Evolutionary conservation across 2,329 filamentous ascomycete species (phyloP).

Genomic region (Pezicula rhizophila): DNA sequence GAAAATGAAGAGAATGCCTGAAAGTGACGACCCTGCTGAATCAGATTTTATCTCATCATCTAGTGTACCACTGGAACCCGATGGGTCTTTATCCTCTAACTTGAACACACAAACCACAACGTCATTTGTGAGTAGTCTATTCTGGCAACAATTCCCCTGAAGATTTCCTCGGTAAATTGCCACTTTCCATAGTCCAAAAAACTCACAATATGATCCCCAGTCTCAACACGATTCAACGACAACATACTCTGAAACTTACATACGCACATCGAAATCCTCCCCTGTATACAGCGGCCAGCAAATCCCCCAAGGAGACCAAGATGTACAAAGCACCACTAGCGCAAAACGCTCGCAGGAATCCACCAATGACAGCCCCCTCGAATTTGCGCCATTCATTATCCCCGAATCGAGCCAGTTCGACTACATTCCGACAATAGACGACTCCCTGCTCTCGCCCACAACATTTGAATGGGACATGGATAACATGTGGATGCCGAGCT

Average conservation of each 20-base stretch:
- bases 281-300: conserved; percentile 5
- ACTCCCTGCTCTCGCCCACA: conserved; percentile 3
- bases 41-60: conserved; percentile 3
- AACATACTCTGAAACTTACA: conserved; percentile 3
- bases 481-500: conserved; percentile 7
- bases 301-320: conserved; percentile 4
- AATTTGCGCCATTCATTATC: conserved; percentile 11
- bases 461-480: conserved; percentile 8
- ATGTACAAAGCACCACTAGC: conserved; percentile 1
- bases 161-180: background rate
- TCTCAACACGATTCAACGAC: conserved; percentile 1
- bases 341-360: conserved; percentile 4
- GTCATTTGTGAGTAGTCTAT: conserved; percentile 2
- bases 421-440: conserved; percentile 6
- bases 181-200: background rate
- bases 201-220: conserved; percentile 3
- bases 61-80: background rate
- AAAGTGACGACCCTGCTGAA: conserved; percentile 3
- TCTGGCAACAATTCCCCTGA: background rate
- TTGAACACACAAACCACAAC: background rate
- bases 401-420: conserved; percentile 7
- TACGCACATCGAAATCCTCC: background rate
- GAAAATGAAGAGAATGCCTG: conserved; percentile 7
- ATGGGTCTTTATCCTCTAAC: conserved; percentile 1
- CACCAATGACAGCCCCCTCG: conserved; percentile 5